Conservation (phyloP, 139 green algal genomes). For the Picochlorum sp. region DNA sequence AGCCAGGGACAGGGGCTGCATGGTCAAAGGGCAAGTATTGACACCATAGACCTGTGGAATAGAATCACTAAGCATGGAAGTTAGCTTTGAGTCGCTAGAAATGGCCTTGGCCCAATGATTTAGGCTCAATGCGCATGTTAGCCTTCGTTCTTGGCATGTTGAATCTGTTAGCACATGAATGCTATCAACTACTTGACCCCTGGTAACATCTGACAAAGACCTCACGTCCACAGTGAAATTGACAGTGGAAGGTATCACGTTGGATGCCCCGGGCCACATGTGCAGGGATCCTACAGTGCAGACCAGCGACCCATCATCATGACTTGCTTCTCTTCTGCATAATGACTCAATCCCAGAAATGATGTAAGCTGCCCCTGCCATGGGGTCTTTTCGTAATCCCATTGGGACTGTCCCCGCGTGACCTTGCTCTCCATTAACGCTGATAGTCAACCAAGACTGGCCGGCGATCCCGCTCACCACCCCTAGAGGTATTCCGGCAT, state of each 20-base stretch:
- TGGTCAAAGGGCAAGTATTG: neutral
- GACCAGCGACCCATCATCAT: conserved; percentile 44
- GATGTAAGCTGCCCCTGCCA: conserved; percentile 55
- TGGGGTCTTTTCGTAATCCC: conserved; percentile 52
- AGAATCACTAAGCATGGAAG: neutral
- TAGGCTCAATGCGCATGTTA: neutral
- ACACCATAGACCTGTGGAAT: neutral
- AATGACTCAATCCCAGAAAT: conserved; percentile 51
- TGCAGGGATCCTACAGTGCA: conserved; percentile 79
- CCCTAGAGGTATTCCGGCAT: conserved; percentile 37
- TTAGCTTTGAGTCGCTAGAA: neutral
- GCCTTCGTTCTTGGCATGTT: neutral
- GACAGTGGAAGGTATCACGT: conserved; percentile 69
- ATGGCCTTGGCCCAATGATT: neutral
- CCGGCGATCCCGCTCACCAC: conserved; percentile 77
- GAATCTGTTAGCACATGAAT: neutral
- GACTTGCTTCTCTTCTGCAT: conserved; percentile 19
- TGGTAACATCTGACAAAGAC: conserved; percentile 1
- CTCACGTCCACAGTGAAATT: conserved; percentile 26
- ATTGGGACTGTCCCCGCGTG: conserved; percentile 91
- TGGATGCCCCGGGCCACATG: conserved; percentile 67
- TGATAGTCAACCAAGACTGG: conserved; percentile 58
- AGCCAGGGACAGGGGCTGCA: conserved; percentile 42
- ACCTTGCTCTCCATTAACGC: conserved; percentile 54
- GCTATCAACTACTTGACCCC: neutral